phyloP scores from a whole-genome alignment of 176 grass and related monocot species.

The Aegilops longissima region DNA sequence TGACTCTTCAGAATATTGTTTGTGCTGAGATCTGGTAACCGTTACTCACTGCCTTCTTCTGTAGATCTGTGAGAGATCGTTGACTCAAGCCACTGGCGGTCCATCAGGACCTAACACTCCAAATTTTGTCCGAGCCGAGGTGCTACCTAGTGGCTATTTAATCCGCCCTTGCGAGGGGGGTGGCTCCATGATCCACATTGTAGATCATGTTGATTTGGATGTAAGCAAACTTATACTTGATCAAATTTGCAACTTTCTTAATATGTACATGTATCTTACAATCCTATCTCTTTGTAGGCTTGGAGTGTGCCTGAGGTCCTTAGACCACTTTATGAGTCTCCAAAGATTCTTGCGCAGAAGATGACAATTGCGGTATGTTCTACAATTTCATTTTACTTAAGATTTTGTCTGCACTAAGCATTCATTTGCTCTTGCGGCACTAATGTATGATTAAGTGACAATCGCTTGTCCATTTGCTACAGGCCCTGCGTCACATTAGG shows the following conservation, averaged over 20 bases:
- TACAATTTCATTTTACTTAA: neutral
- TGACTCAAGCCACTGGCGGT: constrained; percentile 85
- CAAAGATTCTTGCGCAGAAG: constrained; percentile 94
- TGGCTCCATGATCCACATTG: constrained; percentile 99
- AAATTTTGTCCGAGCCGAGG: constrained; percentile 91
- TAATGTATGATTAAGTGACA: neutral
- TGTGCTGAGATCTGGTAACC: constrained; percentile 29
- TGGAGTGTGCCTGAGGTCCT: constrained; percentile 98
- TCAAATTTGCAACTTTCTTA: constrained; percentile 11
- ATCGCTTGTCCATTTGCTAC: constrained; percentile 14
- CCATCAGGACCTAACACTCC: constrained; percentile 75
- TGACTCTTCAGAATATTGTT: neutral
- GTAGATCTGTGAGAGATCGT: constrained; percentile 97
- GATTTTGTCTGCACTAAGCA: neutral
- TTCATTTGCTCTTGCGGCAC: neutral
- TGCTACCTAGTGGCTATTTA: constrained; percentile 93
- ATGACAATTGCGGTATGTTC: constrained; percentile 82
- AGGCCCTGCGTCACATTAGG: constrained; percentile 92
- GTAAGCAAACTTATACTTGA: constrained; percentile 42
- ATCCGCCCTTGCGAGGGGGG: constrained; percentile 98
- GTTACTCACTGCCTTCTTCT: constrained; percentile 28
- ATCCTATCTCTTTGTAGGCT: constrained; percentile 46
- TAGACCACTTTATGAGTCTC: constrained; percentile 93
- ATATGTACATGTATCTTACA: constrained; percentile 17
- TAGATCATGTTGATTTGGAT: constrained; percentile 98